These are phyloP conservation scores for Sphaerostilbella broomeana DNA, from an alignment of 2,329 filamentous ascomycete genomes.

Conservation along the genomic window DNA sequence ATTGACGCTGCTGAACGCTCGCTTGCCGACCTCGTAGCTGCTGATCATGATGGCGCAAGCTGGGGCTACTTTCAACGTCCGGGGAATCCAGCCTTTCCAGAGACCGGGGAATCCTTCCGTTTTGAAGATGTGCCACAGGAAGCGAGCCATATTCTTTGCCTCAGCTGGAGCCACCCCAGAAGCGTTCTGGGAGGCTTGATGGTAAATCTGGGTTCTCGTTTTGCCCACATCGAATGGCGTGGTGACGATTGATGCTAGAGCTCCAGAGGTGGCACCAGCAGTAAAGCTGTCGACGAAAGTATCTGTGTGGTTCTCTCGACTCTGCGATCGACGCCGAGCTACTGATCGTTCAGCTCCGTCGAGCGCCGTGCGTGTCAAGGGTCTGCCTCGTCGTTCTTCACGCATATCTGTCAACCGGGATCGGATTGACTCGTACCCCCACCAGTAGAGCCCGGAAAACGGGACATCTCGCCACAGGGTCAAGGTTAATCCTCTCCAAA, in stretches of 20 bases:
- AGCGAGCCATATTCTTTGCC: conserved; percentile 68
- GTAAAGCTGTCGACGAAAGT: conserved; percentile 87
- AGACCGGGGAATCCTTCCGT: conserved; percentile 75
- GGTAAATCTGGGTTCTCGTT: conserved; percentile 81
- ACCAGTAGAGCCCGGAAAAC: conserved; percentile 97
- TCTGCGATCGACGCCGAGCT: conserved; percentile 51
- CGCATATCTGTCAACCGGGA: conserved; percentile 64
- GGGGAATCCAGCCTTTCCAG: conserved; percentile 86
- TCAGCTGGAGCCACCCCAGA: conserved; percentile 45
- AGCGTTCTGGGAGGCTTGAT: conserved; percentile 39
- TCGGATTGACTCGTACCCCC: conserved; percentile 85
- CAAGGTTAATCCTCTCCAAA: conserved; percentile 86
- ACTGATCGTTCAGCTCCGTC: conserved; percentile 32
- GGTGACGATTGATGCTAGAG: conserved; percentile 78
- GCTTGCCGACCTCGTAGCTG: conserved; percentile 93
- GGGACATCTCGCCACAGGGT: conserved; percentile 96
- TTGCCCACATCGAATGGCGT: conserved; percentile 98
- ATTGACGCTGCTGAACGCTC: conserved; percentile 72
- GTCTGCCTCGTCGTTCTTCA: conserved; percentile 41
- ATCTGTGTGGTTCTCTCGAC: conserved; percentile 61
- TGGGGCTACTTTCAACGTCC: conserved; percentile 89
- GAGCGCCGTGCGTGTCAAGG: conserved; percentile 23
- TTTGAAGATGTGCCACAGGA: conserved; percentile 86
- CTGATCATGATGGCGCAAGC: conserved; percentile 99
- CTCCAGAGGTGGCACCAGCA: conserved; percentile 76